phyloP scores from a whole-genome alignment of 2,329 filamentous ascomycete genomes.

The Lasiodiplodia theobromae region DNA sequence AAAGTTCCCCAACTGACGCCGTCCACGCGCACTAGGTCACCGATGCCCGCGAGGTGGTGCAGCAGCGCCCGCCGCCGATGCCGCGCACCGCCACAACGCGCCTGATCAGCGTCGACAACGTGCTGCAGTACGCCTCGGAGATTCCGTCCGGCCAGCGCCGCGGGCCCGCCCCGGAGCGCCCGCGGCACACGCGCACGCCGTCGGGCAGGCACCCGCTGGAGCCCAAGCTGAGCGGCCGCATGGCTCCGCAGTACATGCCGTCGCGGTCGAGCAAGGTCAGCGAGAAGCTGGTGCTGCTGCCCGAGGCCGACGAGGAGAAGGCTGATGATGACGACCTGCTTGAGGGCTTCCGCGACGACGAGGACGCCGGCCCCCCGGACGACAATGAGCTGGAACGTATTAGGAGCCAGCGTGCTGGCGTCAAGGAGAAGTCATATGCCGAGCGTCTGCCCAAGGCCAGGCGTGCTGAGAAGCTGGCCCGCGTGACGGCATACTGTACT shows the following conservation, averaged over 20 bases:
- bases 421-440: slow-evolving; percentile 84
- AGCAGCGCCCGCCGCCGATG: slow-evolving; percentile 43
- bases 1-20: background rate
- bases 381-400: slow-evolving; percentile 71
- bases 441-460: slow-evolving; percentile 90
- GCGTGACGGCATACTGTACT: slow-evolving; percentile 95
- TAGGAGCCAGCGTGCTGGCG: slow-evolving; percentile 71
- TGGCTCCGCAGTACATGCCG: slow-evolving; percentile 70
- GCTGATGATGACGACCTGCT: slow-evolving; percentile 57
- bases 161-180: slow-evolving; percentile 62
- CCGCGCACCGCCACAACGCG: slow-evolving; percentile 61
- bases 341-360: slow-evolving; percentile 66
- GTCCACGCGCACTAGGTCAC: slow-evolving; percentile 56
- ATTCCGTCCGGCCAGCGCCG: slow-evolving; percentile 94
- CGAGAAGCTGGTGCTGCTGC: slow-evolving; percentile 94
- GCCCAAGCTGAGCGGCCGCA: slow-evolving; percentile 63
- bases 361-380: slow-evolving; percentile 65
- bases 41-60: slow-evolving; percentile 59
- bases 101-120: slow-evolving; percentile 88
- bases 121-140: slow-evolving; percentile 91
- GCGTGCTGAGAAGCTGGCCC: slow-evolving; percentile 83
- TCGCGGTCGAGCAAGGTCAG: slow-evolving; percentile 91
- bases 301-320: slow-evolving; percentile 70
- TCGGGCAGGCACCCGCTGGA: slow-evolving; percentile 60
- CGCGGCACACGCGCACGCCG: slow-evolving; percentile 57